Percentiles rank a stretch among this genome's conserved stretches.
phyloP scores from a whole-genome alignment of 768 basidiomycete genomes.

The Pleurotus sapidus region DNA sequence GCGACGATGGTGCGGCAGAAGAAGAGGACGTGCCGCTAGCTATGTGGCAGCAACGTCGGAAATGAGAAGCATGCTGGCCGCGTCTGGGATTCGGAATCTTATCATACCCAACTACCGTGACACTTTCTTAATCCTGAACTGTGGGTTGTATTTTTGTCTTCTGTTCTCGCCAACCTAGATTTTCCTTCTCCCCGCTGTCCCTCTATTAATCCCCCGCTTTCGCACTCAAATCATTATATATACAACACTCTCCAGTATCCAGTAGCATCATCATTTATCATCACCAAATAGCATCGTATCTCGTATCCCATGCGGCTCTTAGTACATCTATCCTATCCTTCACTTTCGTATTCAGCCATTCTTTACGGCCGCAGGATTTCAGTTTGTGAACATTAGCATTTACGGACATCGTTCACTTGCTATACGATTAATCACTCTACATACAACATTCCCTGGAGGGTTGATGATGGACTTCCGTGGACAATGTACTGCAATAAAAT shows the following conservation, averaged over 20 bases:
- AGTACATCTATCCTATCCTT: background rate
- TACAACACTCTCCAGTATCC: background rate
- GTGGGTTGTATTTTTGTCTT: background rate
- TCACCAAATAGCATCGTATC: background rate
- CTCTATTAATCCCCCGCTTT: background rate
- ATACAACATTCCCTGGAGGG: constrained; percentile 1
- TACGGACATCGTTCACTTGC: background rate
- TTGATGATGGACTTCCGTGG: constrained; percentile 5
- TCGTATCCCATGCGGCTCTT: background rate
- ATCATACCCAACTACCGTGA: background rate
- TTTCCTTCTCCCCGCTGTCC: background rate
- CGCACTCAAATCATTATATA: background rate
- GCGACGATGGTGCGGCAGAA: constrained; percentile 42
- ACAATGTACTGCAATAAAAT: background rate
- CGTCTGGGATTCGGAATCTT: no score
- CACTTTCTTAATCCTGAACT: background rate
- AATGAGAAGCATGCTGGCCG: constrained; percentile 24
- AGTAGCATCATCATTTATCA: background rate
- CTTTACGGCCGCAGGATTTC: background rate
- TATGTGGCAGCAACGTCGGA: constrained; percentile 70
- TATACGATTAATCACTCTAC: background rate
- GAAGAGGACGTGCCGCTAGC: constrained; percentile 84
- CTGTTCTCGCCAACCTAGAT: constrained; percentile 3
- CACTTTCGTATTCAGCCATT: background rate
- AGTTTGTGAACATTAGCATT: constrained; percentile 3